A percentile compares a stretch with the other conserved stretches of the same genome.
Conservation (phyloP, 2,329 filamentous ascomycete genomes). For the Anisogramma anomala region DNA sequence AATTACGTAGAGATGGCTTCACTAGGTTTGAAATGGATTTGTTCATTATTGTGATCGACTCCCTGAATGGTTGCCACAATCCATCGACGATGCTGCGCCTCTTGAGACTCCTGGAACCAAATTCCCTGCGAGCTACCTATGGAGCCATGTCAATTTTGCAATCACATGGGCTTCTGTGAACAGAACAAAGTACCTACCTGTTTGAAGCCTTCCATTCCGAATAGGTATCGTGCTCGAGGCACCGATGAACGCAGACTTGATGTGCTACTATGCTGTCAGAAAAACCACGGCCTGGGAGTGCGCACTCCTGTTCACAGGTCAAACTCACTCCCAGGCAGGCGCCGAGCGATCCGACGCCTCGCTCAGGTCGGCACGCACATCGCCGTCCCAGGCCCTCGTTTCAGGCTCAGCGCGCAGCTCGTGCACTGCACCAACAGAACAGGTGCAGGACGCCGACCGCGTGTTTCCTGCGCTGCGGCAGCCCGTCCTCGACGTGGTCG, state of each 20-base stretch:
- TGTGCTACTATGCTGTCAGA: slow-evolving; percentile 37
- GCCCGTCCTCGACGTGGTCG: slow-evolving; percentile 53
- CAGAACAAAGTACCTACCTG: slow-evolving; percentile 17
- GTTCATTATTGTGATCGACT: slow-evolving; percentile 46
- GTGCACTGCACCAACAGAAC: slow-evolving; percentile 94
- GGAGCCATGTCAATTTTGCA: not conserved
- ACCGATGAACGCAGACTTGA: slow-evolving; percentile 83
- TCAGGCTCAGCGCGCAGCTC: slow-evolving; percentile 76
- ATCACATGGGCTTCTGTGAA: not conserved
- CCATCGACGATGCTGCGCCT: slow-evolving; percentile 61
- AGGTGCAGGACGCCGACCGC: slow-evolving; percentile 78
- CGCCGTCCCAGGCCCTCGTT: slow-evolving; percentile 81
- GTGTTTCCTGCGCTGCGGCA: slow-evolving; percentile 75
- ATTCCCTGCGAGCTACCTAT: slow-evolving; percentile 71
- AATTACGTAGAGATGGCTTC: too few species aligned
- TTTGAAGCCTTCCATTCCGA: slow-evolving; percentile 64
- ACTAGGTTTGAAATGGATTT: not conserved
- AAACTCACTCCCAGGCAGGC: too few species aligned
- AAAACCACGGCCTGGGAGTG: not conserved
- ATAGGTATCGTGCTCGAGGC: slow-evolving; percentile 88
- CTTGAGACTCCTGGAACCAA: slow-evolving; percentile 77
- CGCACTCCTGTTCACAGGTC: too few species aligned
- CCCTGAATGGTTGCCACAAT: slow-evolving; percentile 93
- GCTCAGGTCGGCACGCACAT: slow-evolving; percentile 87
- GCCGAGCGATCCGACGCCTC: slow-evolving; percentile 86